Conservation (phyloP, 2,329 filamentous ascomycete genomes). For the Knoxdaviesia capensis region DNA sequence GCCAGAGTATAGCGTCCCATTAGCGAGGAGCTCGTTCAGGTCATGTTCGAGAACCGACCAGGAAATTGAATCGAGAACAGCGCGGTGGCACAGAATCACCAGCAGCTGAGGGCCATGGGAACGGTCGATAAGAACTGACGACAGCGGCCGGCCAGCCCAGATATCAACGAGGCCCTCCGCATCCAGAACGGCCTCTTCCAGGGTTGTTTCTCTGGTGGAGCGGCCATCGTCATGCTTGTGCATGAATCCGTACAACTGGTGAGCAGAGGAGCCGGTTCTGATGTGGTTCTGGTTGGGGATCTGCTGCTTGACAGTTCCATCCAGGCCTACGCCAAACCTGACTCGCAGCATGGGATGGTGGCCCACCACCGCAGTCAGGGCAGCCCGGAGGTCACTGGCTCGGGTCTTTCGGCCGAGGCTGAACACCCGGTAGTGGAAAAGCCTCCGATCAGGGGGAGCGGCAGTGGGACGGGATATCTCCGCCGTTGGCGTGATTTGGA, state of each 20-base stretch:
- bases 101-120: constrained; percentile 23
- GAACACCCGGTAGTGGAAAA: too few species aligned
- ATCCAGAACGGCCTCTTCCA: background rate
- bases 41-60: constrained; percentile 30
- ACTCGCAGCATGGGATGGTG: constrained; percentile 31
- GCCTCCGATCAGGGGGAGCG: too few species aligned
- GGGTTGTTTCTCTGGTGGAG: too few species aligned
- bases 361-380: constrained; percentile 24
- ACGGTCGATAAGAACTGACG: constrained; percentile 25
- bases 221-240: too few species aligned
- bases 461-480: too few species aligned
- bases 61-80: constrained; percentile 28
- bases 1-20: constrained; percentile 21
- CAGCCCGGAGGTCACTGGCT: constrained; percentile 20
- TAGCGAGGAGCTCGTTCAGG: constrained; percentile 25
- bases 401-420: too few species aligned
- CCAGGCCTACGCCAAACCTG: constrained; percentile 17
- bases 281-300: too few species aligned
- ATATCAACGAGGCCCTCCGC: constrained; percentile 25
- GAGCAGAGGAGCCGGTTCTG: too few species aligned
- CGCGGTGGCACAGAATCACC: constrained; percentile 28
- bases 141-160: constrained; percentile 28
- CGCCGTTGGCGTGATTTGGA: constrained; percentile 4
- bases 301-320: background rate
- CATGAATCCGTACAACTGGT: too few species aligned